Base-by-base conservation (phyloP, 306 rosid species). In the Vicia villosa region DNA sequence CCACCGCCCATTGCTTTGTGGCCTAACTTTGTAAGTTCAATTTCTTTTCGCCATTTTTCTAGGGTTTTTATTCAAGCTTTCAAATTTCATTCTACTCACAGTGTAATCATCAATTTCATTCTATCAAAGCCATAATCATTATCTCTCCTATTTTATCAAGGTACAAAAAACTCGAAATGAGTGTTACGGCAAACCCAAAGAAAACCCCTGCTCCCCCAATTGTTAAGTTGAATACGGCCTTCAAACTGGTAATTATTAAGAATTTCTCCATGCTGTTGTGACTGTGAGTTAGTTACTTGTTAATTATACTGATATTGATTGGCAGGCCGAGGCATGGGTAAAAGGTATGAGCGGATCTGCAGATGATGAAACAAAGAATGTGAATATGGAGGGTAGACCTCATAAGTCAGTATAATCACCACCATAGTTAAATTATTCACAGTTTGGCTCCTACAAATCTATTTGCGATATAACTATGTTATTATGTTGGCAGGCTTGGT, bases 241-340 rank as follows among this genome's bases (percentile, higher is more conserved):
- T 87, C 76, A 91, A 83, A 73, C 62, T 93, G 97, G 98, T 93
- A 88, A 0, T 5, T 28, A 28, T 28, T 28, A 4, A 28, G 32
- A 22, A 22, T 22, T 22, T n/a, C 15, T 64, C 1, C 28, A 12
- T 70, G 56, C 10, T 65, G 21, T 22, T 46, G 74, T 13, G 74
- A 30, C n/a, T n/a, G n/a, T n/a, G n/a, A n/a, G 17, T 43, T 52
- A 60, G 17, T 52, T 52, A 60, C 26, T 46, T 71, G 32, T 61
- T 13, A 50, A 42, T 19, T 38, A 14, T n/a, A n/a, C n/a, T n/a
- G n/a, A n/a, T n/a, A n/a, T n/a, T n/a, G n/a, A n/a, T n/a, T n/a
- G 74, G 85, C 86, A 90, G 98, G 97, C 98, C 19, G 83, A 85
- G 74, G 66, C 60, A 79, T 93, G 91, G 98, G 87, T 88, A 63